Percentiles rank a stretch among this genome's conserved stretches.
Conservation (phyloP, 148 eudicot genomes). For the Amaranthus hypochondriacus region DNA sequence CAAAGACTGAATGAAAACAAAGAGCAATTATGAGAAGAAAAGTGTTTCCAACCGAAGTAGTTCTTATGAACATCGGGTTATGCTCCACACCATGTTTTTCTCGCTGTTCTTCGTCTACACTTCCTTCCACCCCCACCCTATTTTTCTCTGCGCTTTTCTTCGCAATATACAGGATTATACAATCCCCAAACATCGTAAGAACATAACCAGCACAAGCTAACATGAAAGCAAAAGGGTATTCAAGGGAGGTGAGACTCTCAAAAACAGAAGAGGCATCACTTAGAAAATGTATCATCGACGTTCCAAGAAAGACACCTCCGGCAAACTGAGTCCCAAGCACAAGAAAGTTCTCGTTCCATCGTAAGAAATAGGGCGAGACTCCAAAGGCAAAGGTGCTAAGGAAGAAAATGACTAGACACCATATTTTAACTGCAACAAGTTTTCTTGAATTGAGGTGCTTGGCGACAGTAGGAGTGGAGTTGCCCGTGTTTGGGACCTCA, state of each 20-base stretch:
- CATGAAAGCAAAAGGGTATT: slow-evolving; percentile 70
- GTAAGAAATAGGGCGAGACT: slow-evolving; percentile 57
- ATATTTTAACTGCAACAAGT: slow-evolving; percentile 53
- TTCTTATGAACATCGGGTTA: slow-evolving; percentile 35
- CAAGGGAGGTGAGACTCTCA: slow-evolving; percentile 31
- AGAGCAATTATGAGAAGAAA: slow-evolving; percentile 64
- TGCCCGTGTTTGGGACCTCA: background rate
- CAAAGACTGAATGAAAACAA: slow-evolving; percentile 78
- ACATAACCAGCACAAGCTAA: slow-evolving; percentile 60
- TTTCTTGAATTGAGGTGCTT: slow-evolving; percentile 32
- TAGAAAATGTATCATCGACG: slow-evolving; percentile 63
- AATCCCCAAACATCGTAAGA: slow-evolving; percentile 66
- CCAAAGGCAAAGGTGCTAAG: slow-evolving; percentile 62
- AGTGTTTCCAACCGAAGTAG: slow-evolving; percentile 52
- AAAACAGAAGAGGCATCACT: slow-evolving; percentile 45
- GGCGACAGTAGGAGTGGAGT: background rate
- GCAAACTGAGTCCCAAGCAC: slow-evolving; percentile 75
- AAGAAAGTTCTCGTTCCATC: slow-evolving; percentile 65
- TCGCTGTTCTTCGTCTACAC: background rate
- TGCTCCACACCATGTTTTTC: background rate
- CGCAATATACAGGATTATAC: slow-evolving; percentile 28
- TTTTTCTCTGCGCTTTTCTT: slow-evolving; percentile 20
- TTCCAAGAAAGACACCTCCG: slow-evolving; percentile 66
- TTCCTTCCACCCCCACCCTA: slow-evolving; percentile 30
- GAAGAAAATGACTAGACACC: slow-evolving; percentile 59